Conservation (phyloP, 2,329 filamentous ascomycete genomes). For the Ceratocystis cubensis region DNA sequence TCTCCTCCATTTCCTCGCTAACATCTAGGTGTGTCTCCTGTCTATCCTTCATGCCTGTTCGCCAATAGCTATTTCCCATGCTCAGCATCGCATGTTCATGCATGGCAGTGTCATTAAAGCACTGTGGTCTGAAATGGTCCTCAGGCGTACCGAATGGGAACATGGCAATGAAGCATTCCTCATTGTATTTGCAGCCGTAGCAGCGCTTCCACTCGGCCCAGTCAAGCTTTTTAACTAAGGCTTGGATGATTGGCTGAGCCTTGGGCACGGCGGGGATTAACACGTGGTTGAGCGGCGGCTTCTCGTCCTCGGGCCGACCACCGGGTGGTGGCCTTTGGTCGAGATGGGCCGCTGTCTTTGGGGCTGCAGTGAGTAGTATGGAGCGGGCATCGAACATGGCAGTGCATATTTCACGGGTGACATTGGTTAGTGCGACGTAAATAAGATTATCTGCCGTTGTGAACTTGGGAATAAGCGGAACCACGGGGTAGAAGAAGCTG, state of each 20-base stretch:
- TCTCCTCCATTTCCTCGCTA: not conserved
- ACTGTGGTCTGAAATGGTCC: conserved; percentile 34
- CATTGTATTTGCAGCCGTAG: conserved; percentile 38
- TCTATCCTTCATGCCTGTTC: not conserved
- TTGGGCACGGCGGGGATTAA: conserved; percentile 13
- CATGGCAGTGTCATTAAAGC: conserved; percentile 12
- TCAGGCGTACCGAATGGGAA: conserved; percentile 46
- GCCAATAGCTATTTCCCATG: conserved; percentile 17
- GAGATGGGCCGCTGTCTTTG: not conserved
- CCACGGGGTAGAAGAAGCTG: conserved; percentile 32
- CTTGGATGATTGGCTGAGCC: conserved; percentile 21
- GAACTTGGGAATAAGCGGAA: conserved; percentile 24
- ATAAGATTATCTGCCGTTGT: conserved; percentile 36
- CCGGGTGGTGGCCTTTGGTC: not conserved
- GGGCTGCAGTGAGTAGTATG: conserved; percentile 12
- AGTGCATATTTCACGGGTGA: conserved; percentile 32
- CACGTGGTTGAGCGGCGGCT: conserved; percentile 10
- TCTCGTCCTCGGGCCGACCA: not conserved
- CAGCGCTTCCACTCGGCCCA: conserved; percentile 52
- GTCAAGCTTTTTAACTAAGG: conserved; percentile 37
- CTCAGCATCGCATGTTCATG: not conserved
- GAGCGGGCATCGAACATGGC: conserved; percentile 24
- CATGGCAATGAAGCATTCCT: conserved; percentile 50
- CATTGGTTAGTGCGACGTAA: conserved; percentile 32
- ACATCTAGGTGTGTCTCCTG: not conserved